Evolutionary conservation across 2,329 filamentous ascomycete species (phyloP), one percentile per base, ranked within the genome.

Genomic region (Aureobasidium leucospermi): DNA sequence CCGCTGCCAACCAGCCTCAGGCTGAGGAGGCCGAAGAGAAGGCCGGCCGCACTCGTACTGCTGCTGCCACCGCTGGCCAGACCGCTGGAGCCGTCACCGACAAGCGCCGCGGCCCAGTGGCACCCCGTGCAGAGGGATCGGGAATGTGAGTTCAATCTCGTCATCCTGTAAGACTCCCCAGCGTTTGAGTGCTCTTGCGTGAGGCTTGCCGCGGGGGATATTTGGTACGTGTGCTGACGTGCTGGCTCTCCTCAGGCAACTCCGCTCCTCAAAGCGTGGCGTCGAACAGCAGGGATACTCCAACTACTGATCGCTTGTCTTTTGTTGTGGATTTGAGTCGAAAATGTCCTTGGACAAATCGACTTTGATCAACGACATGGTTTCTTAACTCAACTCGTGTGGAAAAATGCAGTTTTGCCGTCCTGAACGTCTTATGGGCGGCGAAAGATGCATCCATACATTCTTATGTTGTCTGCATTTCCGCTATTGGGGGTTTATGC

Each of bases 101-200:
- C 68, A 88, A 89, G 79, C 86, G 87, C 70, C 84, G 85, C 72
- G 86, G 86, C 69, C 85, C 90, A 70, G 85, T 88, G 69, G 85
- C 84, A 79, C 79, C 83, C 76, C 88, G 90, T 76, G 88, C 89
- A 78, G 91, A 93, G 84, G 86, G 92, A 79, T 86, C 90, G 70
- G 88, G 90, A 89, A 96, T 96, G 91, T 96, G 89, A 96, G 91
- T 95, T 81, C 80, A 84, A 78, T 81, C 79, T 79, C 79, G 75
- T 79, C 84, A 86, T 88, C 85, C 84, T 60, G 49, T 60, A 62
- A 65, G 67, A 64, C 86, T 87, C 86, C 85, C 88, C 85, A 86
- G 85, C 86, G 86, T 89, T 86, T 87, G 65, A 83, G 84, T 89
- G 85, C 86, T 85, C 81, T 73, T 80, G 81, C 76, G 81, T 80